A percentile compares a stretch with the other conserved stretches of the same genome.
These are phyloP conservation scores for Suillus paluster DNA, from an alignment of 768 basidiomycete species.

Conservation along the genomic window DNA sequence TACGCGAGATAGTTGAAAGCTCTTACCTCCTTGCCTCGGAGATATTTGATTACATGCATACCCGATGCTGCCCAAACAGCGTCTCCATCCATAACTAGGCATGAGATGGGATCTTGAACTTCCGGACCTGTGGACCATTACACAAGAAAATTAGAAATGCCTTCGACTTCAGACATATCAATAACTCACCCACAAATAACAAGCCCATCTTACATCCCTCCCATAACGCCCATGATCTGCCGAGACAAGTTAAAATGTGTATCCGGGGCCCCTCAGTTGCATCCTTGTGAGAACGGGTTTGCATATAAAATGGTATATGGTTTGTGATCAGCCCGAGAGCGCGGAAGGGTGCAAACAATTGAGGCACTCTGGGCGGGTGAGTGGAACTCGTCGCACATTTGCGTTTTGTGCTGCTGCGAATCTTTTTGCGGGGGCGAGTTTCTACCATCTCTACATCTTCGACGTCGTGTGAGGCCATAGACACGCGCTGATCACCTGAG, in stretches of 20 bases:
- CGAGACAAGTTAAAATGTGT: slow-evolving; percentile 86
- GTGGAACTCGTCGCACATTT: slow-evolving; percentile 7
- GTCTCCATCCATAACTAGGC: slow-evolving; percentile 82
- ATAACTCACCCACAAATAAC: slow-evolving; percentile 86
- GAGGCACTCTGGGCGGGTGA: slow-evolving; percentile 24
- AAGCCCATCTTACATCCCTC: slow-evolving; percentile 92
- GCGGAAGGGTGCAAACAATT: slow-evolving; percentile 90
- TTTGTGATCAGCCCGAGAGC: slow-evolving; percentile 96
- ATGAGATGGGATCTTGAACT: slow-evolving; percentile 69
- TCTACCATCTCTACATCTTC: slow-evolving; percentile 17
- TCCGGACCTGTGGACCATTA: slow-evolving; percentile 70
- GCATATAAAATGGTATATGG: slow-evolving; percentile 85
- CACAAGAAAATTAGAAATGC: slow-evolving; percentile 7
- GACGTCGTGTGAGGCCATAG: slow-evolving; percentile 19
- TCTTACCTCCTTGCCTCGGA: slow-evolving; percentile 85
- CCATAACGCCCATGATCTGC: slow-evolving; percentile 94
- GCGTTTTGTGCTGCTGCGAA: slow-evolving; percentile 16
- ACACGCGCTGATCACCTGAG: neutral
- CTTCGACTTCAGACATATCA: slow-evolving; percentile 6
- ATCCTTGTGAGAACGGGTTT: slow-evolving; percentile 84
- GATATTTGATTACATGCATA: slow-evolving; percentile 69
- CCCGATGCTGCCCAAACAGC: slow-evolving; percentile 84
- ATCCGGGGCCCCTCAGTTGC: slow-evolving; percentile 82
- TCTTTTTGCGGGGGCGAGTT: slow-evolving; percentile 31
- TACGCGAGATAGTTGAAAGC: slow-evolving; percentile 4